Percentiles rank a stretch among this genome's conserved stretches.
Conservation (phyloP, 257 asterid genomes). For the Nemophila menziesii region DNA sequence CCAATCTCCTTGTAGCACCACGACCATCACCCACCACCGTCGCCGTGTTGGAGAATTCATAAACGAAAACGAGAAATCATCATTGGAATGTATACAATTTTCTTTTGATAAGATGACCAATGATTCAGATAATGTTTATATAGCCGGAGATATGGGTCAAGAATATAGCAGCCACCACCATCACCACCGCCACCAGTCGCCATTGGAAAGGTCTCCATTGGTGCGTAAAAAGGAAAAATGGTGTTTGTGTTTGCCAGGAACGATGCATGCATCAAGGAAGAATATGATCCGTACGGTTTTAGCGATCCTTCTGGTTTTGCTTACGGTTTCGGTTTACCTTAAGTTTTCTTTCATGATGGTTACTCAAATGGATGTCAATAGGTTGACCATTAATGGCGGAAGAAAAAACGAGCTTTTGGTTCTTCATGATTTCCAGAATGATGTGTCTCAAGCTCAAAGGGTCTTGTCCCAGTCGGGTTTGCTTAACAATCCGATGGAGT, state of each 20-base stretch:
- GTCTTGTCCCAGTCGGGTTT: too few relatives aligned
- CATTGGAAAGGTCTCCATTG: conserved; percentile 22
- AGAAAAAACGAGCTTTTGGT: conserved; percentile 18
- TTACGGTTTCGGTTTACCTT: conserved; percentile 37
- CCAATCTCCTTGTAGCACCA: too few relatives aligned
- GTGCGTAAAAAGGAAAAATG: conserved; percentile 28
- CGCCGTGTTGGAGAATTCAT: neutral
- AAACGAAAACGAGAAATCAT: neutral
- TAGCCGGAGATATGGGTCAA: too few relatives aligned
- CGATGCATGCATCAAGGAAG: conserved; percentile 33
- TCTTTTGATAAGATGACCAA: neutral
- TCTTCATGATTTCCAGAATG: conserved; percentile 32
- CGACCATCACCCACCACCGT: neutral
- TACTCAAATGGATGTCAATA: conserved; percentile 21
- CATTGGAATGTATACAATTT: neutral
- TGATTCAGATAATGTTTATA: neutral
- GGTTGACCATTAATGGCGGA: conserved; percentile 4
- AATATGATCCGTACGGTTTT: conserved; percentile 40
- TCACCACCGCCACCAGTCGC: conserved; percentile 21
- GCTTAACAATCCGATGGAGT: too few relatives aligned
- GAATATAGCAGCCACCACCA: neutral
- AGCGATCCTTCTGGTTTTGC: conserved; percentile 28
- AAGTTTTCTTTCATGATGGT: conserved; percentile 32
- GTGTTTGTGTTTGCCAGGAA: conserved; percentile 12
- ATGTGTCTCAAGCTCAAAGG: conserved; percentile 33